Conservation (phyloP, 177 flowering plant species). For the Tripterygium wilfordii region DNA sequence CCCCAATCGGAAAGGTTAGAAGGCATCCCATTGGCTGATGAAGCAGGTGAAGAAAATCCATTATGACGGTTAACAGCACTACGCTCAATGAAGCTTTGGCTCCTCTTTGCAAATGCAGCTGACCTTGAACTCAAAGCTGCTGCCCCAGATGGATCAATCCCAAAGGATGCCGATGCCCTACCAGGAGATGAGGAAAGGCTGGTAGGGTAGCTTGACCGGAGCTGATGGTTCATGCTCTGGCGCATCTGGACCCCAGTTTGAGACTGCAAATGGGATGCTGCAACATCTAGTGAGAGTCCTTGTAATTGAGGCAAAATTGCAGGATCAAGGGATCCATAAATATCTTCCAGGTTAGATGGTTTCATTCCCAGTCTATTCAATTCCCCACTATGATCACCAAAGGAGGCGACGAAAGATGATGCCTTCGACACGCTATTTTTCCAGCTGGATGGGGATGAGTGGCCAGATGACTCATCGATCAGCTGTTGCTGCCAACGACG, state of each 20-base stretch:
- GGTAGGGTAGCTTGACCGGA: conserved; percentile 34
- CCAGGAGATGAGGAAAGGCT: conserved; percentile 31
- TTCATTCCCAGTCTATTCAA: conserved; percentile 26
- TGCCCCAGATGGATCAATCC: conserved; percentile 28
- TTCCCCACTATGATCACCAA: conserved; percentile 25
- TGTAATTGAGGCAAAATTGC: conserved; percentile 28
- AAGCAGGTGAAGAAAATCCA: conserved; percentile 22
- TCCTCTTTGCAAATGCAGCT: conserved; percentile 52
- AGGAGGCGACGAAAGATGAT: conserved; percentile 24
- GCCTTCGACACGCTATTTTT: conserved; percentile 14
- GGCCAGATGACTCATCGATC: conserved; percentile 35
- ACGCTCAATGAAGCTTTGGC: conserved; percentile 60
- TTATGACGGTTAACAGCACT: conserved; percentile 20
- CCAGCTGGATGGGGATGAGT: conserved; percentile 46
- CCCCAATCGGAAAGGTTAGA: conserved; percentile 42
- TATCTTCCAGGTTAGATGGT: conserved; percentile 44
- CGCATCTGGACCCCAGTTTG: conserved; percentile 34
- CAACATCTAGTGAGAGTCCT: conserved; percentile 23
- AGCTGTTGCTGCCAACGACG: conserved; percentile 24
- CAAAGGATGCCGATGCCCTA: conserved; percentile 25
- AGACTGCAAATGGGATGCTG: conserved; percentile 26
- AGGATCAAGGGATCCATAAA: conserved; percentile 34
- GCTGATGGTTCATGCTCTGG: conserved; percentile 36
- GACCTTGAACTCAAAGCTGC: conserved; percentile 38
- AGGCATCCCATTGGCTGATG: conserved; percentile 13